Evolutionary conservation across 2,329 filamentous ascomycete genomes (phyloP), one percentile per base, ranked within the genome.

Genomic region (Fusarium udum): DNA sequence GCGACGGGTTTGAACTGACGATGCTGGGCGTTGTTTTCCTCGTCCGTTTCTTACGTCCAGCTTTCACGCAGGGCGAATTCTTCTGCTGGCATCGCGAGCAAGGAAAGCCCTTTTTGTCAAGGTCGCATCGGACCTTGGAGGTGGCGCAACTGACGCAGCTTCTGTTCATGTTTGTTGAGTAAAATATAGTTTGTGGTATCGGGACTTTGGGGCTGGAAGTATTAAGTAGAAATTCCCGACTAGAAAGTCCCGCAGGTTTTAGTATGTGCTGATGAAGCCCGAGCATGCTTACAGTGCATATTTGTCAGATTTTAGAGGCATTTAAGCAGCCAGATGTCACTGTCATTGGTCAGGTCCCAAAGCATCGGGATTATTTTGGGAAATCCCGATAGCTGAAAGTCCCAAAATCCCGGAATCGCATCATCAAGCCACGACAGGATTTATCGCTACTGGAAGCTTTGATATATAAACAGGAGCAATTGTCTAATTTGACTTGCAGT

Each of bases 71-170:
- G 0, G 55, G 1, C 3, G 18, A 49, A 5, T n/a, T 34, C 20
- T 34, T 49, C 6, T 58, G 55, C 3, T 49, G 55, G 3, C 40
- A 58, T 26, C 55, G 55, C 16, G 55, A 49, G 55, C 40, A 58
- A 7, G 55, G 55, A 34, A 49, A 48, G 0, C 55, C 24, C 2
- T n/a, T 58, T 31, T 36, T 36, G 31, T 58, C 40, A 7, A 58
- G 55, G 12, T 36, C 55, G 14, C 55, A 58, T 49, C 55, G 55
- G 55, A 58, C 55, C 11, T 58, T 58, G 13, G 55, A 58, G 1
- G 31, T 58, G 4, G 55, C 40, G 11, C 55, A 58, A 32, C 40
- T 58, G 31, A 48, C 55, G n/a, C 55, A 58, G n/a, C 55, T 58
- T n/a, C 31, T 49, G 14, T 58, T 58, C 55, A 58, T 58, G 13